phyloP scores from a whole-genome alignment of 108 stramenopile genomes.

The Fragilariopsis cylindrus region DNA sequence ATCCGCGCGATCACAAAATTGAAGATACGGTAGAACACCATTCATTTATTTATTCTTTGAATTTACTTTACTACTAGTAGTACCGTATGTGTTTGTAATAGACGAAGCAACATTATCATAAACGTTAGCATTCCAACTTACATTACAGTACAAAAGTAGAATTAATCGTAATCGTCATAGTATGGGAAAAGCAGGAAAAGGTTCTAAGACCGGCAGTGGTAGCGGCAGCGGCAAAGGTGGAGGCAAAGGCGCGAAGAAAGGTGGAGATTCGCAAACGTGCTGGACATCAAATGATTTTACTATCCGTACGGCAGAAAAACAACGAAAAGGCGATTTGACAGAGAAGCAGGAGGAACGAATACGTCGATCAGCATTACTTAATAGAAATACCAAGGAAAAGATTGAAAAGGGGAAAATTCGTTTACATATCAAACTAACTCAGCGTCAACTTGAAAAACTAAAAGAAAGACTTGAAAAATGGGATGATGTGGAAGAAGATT shows the following conservation, averaged over 20 bases:
- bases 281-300: slow-evolving; percentile 49
- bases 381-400: slow-evolving; percentile 48
- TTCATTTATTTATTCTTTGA: too few species aligned
- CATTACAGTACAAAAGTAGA: too few species aligned
- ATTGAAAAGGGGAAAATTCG: slow-evolving; percentile 47
- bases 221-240: background rate
- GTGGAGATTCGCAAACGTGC: slow-evolving; percentile 2
- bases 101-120: too few species aligned
- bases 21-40: too few species aligned
- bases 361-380: slow-evolving; percentile 32
- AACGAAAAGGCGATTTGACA: slow-evolving; percentile 20
- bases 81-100: too few species aligned
- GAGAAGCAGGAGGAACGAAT: slow-evolving; percentile 32
- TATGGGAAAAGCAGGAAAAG: too few species aligned
- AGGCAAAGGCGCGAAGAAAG: slow-evolving; percentile 5
- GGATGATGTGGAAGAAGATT: slow-evolving; percentile 70
- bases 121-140: too few species aligned
- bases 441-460: slow-evolving; percentile 57
- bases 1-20: too few species aligned
- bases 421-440: slow-evolving; percentile 66
- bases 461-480: slow-evolving; percentile 59
- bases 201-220: slow-evolving; percentile 1
- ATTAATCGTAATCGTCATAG: too few species aligned
- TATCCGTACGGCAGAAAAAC: slow-evolving; percentile 39
- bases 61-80: too few species aligned